Percentiles rank a stretch among this genome's conserved stretches.
These are phyloP conservation scores for Petunia secreta DNA, from an alignment of 257 asterid genomes.

Conservation along the genomic window DNA sequence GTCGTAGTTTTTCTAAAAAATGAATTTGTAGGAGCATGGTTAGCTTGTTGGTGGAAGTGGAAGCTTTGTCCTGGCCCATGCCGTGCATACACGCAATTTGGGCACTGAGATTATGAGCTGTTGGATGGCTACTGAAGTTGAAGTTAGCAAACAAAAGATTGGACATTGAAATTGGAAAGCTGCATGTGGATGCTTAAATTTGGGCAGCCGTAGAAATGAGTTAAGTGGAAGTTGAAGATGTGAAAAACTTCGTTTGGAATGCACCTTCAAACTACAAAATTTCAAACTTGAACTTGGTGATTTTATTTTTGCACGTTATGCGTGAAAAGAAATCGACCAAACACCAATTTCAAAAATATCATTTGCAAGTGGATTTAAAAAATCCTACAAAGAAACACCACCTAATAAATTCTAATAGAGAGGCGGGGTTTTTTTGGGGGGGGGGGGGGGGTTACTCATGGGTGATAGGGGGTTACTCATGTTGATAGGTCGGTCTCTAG, in stretches of 20 bases:
- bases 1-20: background rate
- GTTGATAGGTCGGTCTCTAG: background rate
- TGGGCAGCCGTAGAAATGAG: background rate
- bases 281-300: background rate
- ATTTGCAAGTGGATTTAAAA: background rate
- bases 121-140: background rate
- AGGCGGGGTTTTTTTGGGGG: too few relatives aligned
- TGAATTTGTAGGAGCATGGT: background rate
- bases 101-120: background rate
- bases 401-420: background rate
- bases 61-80: background rate
- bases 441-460: background rate
- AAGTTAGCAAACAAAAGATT: background rate
- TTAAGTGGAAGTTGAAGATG: background rate
- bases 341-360: background rate
- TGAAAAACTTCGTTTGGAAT: background rate
- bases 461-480: background rate
- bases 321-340: background rate
- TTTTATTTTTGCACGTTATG: background rate
- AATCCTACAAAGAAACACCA: background rate
- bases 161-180: background rate
- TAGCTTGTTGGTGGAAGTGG: background rate
- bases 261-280: conserved; percentile 3
- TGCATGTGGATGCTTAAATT: background rate
- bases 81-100: background rate